Evolutionary conservation across 352 stramenopile species (phyloP).

Genomic region (Globisporangium iwayamae): DNA sequence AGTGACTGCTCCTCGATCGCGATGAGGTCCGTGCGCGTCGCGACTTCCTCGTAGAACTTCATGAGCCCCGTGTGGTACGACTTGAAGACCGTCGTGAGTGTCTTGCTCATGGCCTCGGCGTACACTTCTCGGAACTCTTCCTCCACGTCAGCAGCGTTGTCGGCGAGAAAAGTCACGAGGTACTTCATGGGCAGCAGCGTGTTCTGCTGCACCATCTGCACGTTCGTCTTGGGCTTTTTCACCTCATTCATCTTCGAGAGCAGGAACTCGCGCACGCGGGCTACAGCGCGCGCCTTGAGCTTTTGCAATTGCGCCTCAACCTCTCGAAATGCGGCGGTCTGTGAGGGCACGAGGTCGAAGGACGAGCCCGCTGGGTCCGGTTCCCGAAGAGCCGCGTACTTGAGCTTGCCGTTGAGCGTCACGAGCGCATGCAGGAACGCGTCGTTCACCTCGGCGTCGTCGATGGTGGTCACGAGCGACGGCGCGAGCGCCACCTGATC

Average conservation of each 20-base stretch:
- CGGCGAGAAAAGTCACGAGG: constrained; percentile 93
- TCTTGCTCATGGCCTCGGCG: constrained; percentile 96
- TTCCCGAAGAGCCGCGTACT: constrained; percentile 77
- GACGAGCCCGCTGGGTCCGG: constrained; percentile 61
- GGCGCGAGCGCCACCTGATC: constrained; percentile 94
- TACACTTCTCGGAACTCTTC: constrained; percentile 96
- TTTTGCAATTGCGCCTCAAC: constrained; percentile 92
- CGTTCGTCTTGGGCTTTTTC: constrained; percentile 97
- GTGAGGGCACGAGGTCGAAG: constrained; percentile 83
- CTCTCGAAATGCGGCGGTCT: constrained; percentile 91
- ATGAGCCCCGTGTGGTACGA: constrained; percentile 95
- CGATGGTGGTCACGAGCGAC: constrained; percentile 91
- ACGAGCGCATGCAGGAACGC: constrained; percentile 92
- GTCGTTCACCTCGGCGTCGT: constrained; percentile 93
- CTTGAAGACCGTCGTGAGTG: constrained; percentile 93
- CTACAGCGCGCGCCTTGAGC: constrained; percentile 70
- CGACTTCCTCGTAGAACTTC: constrained; percentile 93
- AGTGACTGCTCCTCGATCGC: constrained; percentile 94
- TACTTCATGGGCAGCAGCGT: constrained; percentile 96
- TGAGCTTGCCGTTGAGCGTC: constrained; percentile 91
- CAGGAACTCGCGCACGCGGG: constrained; percentile 91
- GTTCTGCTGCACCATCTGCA: constrained; percentile 98
- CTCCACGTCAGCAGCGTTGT: constrained; percentile 91
- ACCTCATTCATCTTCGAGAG: constrained; percentile 91
- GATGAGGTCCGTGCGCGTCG: constrained; percentile 92